Evolutionary conservation across 805 yeast species (phyloP), one percentile per base, ranked within the genome.

Genomic region (Yarrowia sp.): DNA sequence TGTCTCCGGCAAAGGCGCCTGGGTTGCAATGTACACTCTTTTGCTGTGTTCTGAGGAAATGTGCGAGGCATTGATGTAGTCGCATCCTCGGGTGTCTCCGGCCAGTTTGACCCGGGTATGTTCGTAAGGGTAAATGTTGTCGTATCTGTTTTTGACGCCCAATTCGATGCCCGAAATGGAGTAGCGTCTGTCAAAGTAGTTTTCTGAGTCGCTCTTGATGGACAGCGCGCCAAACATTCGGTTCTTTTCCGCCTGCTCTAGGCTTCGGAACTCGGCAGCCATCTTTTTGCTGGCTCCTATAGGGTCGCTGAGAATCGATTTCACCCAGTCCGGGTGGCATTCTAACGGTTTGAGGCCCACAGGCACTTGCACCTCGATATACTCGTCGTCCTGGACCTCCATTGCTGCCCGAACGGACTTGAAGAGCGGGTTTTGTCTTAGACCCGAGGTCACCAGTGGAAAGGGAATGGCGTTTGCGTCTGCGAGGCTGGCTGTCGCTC

Each of bases 41-140:
- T 68, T 68, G 68, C 78, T 71, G 71, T 75, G 49, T 70, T 71
- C 69, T 70, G 82, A 71, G 67, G 68, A 59, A 35, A 90, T 75
- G 74, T 87, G 89, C 54, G 90, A 88, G 0, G 98, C 99, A 75
- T 92, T 92, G 69, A 92, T 89, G 73, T 93, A 92, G 72, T 86
- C 91, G 41, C 61, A 54, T 28, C 44, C 68, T 66, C 24, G 21
- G 17, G 58, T n/a, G 5, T 17, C 21, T 54, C 22, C 16, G 19
- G 54, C 54, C 16, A 72, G 69, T 64, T 75, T 74, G 12, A 93
- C 97, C 66, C 97, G 79, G 4, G 96, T 83, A 71, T 89, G 93
- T 72, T 90, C 96, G 75, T 84, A 92, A 4, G 96, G 92, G 71
- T 89, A 87, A 46, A 92, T 89, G 73, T 92, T 96, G 70, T 89